Conservation (phyloP, 192 early-diverging fungal species). For the Entomortierella lignicola region DNA sequence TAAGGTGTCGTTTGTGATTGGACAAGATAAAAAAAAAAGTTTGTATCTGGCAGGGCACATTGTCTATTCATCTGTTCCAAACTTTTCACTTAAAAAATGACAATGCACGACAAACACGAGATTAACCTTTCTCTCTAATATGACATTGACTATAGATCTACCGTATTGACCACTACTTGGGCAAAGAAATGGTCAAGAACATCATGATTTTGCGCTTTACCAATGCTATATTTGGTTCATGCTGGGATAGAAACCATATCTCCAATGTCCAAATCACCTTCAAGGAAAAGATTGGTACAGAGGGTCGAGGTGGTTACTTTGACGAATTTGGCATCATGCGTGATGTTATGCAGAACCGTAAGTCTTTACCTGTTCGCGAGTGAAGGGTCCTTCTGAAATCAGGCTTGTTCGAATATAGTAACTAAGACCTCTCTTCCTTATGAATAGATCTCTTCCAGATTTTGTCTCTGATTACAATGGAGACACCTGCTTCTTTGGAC, state of each 20-base stretch:
- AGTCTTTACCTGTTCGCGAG: not conserved
- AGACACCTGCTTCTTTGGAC: constrained; percentile 84
- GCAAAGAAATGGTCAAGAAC: constrained; percentile 98
- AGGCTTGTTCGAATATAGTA: too few relatives aligned
- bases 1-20: constrained; percentile 49
- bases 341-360: constrained; percentile 83
- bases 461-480: constrained; percentile 93
- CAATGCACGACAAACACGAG: not conserved
- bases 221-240: constrained; percentile 87
- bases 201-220: constrained; percentile 89
- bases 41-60: not conserved
- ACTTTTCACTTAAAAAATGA: too few relatives aligned
- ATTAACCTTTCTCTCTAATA: not conserved
- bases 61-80: too few relatives aligned
- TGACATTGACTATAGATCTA: too few relatives aligned
- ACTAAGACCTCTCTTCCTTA: not conserved
- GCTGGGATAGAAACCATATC: constrained; percentile 89
- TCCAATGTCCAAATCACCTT: constrained; percentile 95
- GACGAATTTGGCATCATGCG: constrained; percentile 97
- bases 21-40: not conserved
- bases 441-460: constrained; percentile 85
- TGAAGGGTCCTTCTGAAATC: too few relatives aligned
- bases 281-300: constrained; percentile 96
- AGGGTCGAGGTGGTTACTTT: constrained; percentile 98
- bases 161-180: constrained; percentile 97